Percentiles rank a stretch among this genome's conserved stretches.
Evolutionary conservation across 176 grass and related monocot species (phyloP).

Genomic region (Phoenix roebelenii): DNA sequence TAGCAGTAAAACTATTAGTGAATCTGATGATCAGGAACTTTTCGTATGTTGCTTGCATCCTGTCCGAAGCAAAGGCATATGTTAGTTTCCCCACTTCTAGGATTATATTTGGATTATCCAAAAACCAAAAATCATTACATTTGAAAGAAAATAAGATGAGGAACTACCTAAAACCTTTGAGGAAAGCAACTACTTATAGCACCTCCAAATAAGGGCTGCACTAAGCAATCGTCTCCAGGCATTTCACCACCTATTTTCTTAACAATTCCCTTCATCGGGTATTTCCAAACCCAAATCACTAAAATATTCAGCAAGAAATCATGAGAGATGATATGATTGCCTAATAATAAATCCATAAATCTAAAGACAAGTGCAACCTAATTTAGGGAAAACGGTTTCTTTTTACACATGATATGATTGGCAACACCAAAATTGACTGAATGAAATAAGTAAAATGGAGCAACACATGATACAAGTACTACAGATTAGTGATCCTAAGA

Average conservation of each 20-base stretch:
- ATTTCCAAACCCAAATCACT: too few relatives aligned
- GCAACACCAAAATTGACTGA: too few relatives aligned
- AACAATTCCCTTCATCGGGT: too few relatives aligned
- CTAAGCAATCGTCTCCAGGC: constrained; percentile 40
- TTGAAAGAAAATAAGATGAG: neutral
- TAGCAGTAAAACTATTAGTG: neutral
- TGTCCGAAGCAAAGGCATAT: constrained; percentile 9
- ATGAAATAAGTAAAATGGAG: too few relatives aligned
- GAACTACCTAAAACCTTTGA: constrained; percentile 49
- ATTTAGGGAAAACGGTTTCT: too few relatives aligned
- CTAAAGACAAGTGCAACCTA: too few relatives aligned
- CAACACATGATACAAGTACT: too few relatives aligned
- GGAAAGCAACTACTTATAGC: constrained; percentile 63
- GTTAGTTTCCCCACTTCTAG: neutral
- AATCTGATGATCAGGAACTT: constrained; percentile 89
- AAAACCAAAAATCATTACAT: constrained; percentile 1
- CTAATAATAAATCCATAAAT: too few relatives aligned
- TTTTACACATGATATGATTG: too few relatives aligned
- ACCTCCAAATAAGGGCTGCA: constrained; percentile 61
- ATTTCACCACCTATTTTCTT: constrained; percentile 18
- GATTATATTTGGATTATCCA: neutral
- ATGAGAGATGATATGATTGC: too few relatives aligned
- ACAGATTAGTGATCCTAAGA: too few relatives aligned
- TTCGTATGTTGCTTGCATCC: constrained; percentile 71
- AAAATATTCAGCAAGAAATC: too few relatives aligned